Evolutionary conservation across 108 stramenopile species (phyloP).

Genomic region (Cyclotella atomus): DNA sequence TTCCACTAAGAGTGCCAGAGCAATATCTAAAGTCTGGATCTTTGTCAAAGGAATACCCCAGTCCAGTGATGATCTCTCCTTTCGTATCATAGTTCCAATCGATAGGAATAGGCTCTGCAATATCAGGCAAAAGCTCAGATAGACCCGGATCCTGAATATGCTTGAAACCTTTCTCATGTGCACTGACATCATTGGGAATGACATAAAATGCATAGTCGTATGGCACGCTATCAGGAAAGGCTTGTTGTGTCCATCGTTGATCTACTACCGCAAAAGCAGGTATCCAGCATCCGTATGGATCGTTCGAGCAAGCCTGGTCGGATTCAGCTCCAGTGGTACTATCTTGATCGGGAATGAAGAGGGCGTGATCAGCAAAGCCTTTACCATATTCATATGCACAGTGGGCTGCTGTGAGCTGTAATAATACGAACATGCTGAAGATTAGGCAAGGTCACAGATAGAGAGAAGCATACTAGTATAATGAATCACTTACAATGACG

Average conservation of each 20-base stretch:
- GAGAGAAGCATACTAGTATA: neutral
- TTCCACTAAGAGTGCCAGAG: slow-evolving; percentile 14
- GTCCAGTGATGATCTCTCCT: slow-evolving; percentile 26
- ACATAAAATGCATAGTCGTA: slow-evolving; percentile 44
- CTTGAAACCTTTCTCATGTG: slow-evolving; percentile 26
- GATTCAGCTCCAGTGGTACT: slow-evolving; percentile 24
- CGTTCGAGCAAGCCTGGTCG: slow-evolving; percentile 34
- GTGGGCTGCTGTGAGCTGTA: slow-evolving; percentile 42
- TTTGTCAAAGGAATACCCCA: slow-evolving; percentile 44
- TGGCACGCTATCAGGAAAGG: slow-evolving; percentile 37
- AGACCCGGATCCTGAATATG: slow-evolving; percentile 11
- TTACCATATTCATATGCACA: slow-evolving; percentile 51
- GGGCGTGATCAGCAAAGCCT: slow-evolving; percentile 38
- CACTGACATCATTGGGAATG: slow-evolving; percentile 21
- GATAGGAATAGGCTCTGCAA: slow-evolving; percentile 36
- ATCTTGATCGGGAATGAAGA: slow-evolving; percentile 47
- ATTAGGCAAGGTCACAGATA: neutral
- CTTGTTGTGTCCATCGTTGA: slow-evolving; percentile 31
- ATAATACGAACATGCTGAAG: neutral
- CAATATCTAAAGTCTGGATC: slow-evolving; percentile 49
- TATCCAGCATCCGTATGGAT: slow-evolving; percentile 47
- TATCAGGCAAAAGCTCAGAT: slow-evolving; percentile 29
- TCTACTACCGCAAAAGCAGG: slow-evolving; percentile 48
- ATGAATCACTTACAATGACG: slow-evolving; percentile 16
- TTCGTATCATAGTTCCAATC: slow-evolving; percentile 28